Base-by-base conservation (phyloP, 257 asterid species). In the Jacaranda mimosifolia region DNA sequence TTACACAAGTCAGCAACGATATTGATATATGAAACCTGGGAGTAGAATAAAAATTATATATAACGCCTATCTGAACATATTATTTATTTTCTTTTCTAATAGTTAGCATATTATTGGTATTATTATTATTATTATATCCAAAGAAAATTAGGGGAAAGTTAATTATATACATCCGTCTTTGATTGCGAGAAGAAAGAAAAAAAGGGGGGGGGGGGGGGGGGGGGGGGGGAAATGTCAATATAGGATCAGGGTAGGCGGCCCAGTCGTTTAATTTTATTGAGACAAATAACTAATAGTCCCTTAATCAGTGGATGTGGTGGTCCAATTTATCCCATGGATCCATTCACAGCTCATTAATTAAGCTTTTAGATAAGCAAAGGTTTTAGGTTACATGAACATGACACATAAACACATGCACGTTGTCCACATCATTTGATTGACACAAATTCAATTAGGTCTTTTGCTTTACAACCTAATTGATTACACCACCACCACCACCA, bases 381-480 rank as follows among this genome's bases (percentile, higher is more conserved):
- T 40, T 71, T 64, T 72, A 55, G 56, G 78, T 72, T 56, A 46
- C 58, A 79, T 72, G 75, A 57, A 72, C 68, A 18, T 17, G 63
- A 26, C 32, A 26, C 32, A 26, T 26, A 26, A 26, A 8, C 82
- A 79, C 78, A 78, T 78, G 82, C 82, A 71, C 73, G 39, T 79
- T 64, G 66, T 32, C 19, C 19, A 26, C 56, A 72, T 78, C 74
- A 64, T 57, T 42, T 57, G 57, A 38, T 51, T 59, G 3, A 21
- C 32, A 26, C 32, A 26, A 26, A 2, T 2, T 26, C 32, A 26
- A 26, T 26, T 26, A 26, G 32, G 32, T 26, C 52, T 51, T 49
- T 68, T 67, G 21, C 53, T 52, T 72, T 73, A 79, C 83, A 72
- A 56, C 83, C 70, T 65, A 62, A 52, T 73, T 53, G n/a, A 63